Evolutionary conservation across 352 stramenopile species (phyloP).

Genomic region (Phytopythium litorale): DNA sequence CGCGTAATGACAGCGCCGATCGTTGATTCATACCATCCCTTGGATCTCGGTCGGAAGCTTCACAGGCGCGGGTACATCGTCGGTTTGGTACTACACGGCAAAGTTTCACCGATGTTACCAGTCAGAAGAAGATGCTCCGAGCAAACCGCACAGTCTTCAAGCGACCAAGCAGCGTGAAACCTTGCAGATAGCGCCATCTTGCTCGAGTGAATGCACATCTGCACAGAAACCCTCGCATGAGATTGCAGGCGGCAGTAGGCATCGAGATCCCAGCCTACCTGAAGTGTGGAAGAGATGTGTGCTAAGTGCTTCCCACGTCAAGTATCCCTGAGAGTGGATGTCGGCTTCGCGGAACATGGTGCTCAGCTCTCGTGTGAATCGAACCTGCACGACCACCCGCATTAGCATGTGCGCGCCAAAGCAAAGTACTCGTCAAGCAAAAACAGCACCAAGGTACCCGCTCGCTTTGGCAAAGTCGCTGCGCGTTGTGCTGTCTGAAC

Average conservation of each 20-base stretch:
- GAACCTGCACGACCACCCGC: constrained; percentile 18
- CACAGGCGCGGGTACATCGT: background rate
- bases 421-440: background rate
- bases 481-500: constrained; percentile 20
- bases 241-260: background rate
- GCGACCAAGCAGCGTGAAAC: background rate
- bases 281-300: constrained; percentile 33
- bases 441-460: constrained; percentile 14
- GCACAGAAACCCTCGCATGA: background rate
- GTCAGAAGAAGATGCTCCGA: background rate
- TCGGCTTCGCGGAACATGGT: constrained; percentile 40
- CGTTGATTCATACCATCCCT: constrained; percentile 20
- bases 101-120: background rate
- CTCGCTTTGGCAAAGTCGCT: constrained; percentile 13
- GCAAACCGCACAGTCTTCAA: background rate
- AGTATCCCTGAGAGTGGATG: constrained; percentile 17
- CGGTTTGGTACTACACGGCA: background rate
- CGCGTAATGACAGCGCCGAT: background rate
- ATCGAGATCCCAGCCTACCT: constrained; percentile 13
- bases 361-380: constrained; percentile 26
- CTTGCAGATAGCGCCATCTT: background rate
- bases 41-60: constrained; percentile 8
- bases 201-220: background rate
- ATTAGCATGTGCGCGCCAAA: background rate
- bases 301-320: constrained; percentile 49